Evolutionary conservation across 768 basidiomycete species (phyloP).

Genomic region (Pisolithus orientalis): DNA sequence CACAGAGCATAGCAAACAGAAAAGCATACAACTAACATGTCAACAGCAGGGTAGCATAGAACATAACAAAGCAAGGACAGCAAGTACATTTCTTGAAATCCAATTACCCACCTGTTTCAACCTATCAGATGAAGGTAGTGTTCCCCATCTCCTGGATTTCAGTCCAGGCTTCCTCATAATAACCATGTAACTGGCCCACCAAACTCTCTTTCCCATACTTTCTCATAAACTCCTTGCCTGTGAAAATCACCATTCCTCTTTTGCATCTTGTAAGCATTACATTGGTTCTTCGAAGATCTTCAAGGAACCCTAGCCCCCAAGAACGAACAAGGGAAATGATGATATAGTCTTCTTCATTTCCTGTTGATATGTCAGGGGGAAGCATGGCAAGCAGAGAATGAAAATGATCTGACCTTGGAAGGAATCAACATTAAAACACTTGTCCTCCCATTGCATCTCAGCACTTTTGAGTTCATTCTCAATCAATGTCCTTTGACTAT

Average conservation of each 20-base stretch:
- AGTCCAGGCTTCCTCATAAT: constrained; percentile 32
- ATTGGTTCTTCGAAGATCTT: constrained; percentile 64
- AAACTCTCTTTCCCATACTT: constrained; percentile 43
- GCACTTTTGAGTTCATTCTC: constrained; percentile 47
- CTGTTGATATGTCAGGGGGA: constrained; percentile 30
- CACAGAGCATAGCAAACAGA: neutral
- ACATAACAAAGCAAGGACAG: neutral
- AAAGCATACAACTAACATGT: neutral
- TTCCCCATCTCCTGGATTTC: constrained; percentile 24
- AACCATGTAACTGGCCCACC: constrained; percentile 34
- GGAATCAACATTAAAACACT: constrained; percentile 70
- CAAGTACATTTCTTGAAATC: neutral
- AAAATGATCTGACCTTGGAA: constrained; percentile 57
- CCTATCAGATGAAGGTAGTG: constrained; percentile 12
- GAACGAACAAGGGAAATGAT: constrained; percentile 69
- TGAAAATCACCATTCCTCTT: constrained; percentile 68
- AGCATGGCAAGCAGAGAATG: neutral
- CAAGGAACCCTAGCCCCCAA: constrained; percentile 59
- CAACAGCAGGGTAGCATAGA: neutral
- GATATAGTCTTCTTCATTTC: constrained; percentile 78
- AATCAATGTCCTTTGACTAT: constrained; percentile 57
- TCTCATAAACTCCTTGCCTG: constrained; percentile 55
- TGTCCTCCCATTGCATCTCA: constrained; percentile 57
- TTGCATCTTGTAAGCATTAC: constrained; percentile 85
- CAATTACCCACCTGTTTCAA: neutral